A percentile compares a stretch with the other conserved stretches of the same genome.
phyloP scores from a whole-genome alignment of 1,284 basidiomycete species.

The Leccinum huronense region DNA sequence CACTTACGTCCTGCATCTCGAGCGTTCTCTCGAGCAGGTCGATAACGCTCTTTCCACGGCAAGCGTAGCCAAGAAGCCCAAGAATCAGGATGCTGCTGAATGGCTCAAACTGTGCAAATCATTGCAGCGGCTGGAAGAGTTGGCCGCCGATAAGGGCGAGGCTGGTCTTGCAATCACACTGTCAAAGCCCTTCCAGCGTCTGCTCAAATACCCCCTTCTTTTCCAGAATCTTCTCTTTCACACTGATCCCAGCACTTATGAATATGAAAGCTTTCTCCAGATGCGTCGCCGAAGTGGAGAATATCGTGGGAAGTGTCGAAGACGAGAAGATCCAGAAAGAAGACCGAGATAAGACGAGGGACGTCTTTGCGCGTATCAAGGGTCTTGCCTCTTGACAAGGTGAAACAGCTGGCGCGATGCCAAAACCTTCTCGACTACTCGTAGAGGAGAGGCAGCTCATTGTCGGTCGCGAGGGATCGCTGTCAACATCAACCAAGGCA shows the following conservation, averaged over 20 bases:
- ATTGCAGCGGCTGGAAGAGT: conserved; percentile 74
- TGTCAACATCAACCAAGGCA: conserved; percentile 38
- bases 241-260: conserved; percentile 94
- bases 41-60: conserved; percentile 74
- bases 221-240: conserved; percentile 98
- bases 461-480: conserved; percentile 31
- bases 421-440: conserved; percentile 86
- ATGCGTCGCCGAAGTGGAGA: conserved; percentile 97
- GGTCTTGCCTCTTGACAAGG: conserved; percentile 69
- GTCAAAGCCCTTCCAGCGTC: conserved; percentile 94
- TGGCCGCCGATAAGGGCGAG: conserved; percentile 83
- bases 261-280: conserved; percentile 93
- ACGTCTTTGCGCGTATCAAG: conserved; percentile 94
- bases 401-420: conserved; percentile 85
- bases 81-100: conserved; percentile 75
- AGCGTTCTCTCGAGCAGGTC: conserved; percentile 83
- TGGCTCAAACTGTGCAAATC: conserved; percentile 73
- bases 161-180: conserved; percentile 91
- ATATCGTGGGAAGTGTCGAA: conserved; percentile 93
- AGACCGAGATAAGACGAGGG: conserved; percentile 90
- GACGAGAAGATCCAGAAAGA: conserved; percentile 97
- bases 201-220: conserved; percentile 95
- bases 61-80: conserved; percentile 65
- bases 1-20: conserved; percentile 91
- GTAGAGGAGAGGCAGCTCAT: conserved; percentile 73